A percentile compares a stretch with the other conserved stretches of the same genome.
Conservation (phyloP, 495 filamentous ascomycete species). For the Neurospora hispaniola region DNA sequence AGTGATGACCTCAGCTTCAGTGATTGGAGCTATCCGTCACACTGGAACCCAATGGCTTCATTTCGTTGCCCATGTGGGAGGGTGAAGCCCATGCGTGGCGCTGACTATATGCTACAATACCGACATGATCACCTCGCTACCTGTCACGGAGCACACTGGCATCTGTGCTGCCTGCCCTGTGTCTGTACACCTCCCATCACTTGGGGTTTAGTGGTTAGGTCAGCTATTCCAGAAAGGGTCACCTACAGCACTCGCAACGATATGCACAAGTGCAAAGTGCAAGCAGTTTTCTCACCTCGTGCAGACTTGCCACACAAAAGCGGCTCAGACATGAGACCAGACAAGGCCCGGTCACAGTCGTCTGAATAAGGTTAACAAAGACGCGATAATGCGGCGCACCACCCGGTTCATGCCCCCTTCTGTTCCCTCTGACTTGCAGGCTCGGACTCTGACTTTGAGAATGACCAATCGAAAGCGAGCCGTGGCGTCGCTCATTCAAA, state of each 20-base stretch:
- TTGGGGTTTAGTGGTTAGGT: background rate
- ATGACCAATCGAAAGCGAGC: background rate
- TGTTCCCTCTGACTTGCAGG: background rate
- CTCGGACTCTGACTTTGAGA: background rate
- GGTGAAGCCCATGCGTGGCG: background rate
- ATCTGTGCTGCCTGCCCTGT: background rate
- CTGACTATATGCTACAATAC: background rate
- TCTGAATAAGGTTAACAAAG: conserved; percentile 25
- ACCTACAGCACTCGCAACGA: background rate
- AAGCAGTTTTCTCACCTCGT: conserved; percentile 1
- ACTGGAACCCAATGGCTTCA: background rate
- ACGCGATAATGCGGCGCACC: conserved; percentile 3
- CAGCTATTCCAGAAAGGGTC: background rate
- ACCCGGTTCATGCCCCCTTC: background rate
- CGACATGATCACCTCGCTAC: background rate
- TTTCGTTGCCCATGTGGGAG: background rate
- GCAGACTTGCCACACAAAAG: background rate
- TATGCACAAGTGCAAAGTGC: background rate
- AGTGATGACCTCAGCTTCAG: background rate
- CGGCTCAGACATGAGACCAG: background rate
- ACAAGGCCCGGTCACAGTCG: conserved; percentile 8
- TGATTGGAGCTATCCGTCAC: background rate
- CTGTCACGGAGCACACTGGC: background rate
- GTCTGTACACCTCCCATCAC: background rate
- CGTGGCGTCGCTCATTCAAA: background rate